Evolutionary conservation across 1,284 basidiomycete species (phyloP).

Genomic region (Leccinum subspadiceum): DNA sequence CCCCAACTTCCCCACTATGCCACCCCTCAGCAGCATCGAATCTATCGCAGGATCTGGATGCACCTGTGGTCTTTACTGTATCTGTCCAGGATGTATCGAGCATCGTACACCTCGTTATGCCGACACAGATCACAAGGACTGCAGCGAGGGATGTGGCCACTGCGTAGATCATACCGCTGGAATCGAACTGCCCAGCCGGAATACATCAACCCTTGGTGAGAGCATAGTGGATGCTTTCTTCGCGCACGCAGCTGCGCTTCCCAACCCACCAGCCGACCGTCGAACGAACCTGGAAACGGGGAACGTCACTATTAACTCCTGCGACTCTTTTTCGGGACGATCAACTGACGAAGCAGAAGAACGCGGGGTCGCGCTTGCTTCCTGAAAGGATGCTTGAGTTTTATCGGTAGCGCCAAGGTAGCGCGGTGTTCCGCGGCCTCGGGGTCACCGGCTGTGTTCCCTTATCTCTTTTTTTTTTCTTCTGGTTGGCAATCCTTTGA

Average conservation of each 20-base stretch:
- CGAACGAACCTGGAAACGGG: slow-evolving; percentile 46
- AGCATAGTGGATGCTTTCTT: slow-evolving; percentile 61
- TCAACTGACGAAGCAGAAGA: slow-evolving; percentile 28
- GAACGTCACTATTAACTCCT: slow-evolving; percentile 42
- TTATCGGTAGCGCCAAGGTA: slow-evolving; percentile 55
- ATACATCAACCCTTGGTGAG: slow-evolving; percentile 13
- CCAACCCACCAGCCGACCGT: slow-evolving; percentile 48
- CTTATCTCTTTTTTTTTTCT: not conserved
- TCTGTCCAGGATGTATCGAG: slow-evolving; percentile 70
- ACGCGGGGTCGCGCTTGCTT: slow-evolving; percentile 43
- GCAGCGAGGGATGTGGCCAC: slow-evolving; percentile 59
- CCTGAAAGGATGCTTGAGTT: slow-evolving; percentile 60
- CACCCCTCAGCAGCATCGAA: slow-evolving; percentile 54
- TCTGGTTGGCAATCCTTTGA: not conserved
- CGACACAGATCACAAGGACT: slow-evolving; percentile 46
- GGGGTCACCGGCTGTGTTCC: slow-evolving; percentile 12
- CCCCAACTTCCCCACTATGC: slow-evolving; percentile 54
- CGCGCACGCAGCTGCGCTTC: slow-evolving; percentile 58
- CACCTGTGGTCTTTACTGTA: slow-evolving; percentile 65
- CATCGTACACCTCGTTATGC: slow-evolving; percentile 56
- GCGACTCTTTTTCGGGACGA: slow-evolving; percentile 32
- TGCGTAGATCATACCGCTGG: slow-evolving; percentile 56
- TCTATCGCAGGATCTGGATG: slow-evolving; percentile 64
- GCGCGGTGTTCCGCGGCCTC: slow-evolving; percentile 45
- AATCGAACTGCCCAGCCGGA: slow-evolving; percentile 40